Base-by-base conservation (phyloP, 1,139 yeast genomes). In the Kodamaea suecica region DNA sequence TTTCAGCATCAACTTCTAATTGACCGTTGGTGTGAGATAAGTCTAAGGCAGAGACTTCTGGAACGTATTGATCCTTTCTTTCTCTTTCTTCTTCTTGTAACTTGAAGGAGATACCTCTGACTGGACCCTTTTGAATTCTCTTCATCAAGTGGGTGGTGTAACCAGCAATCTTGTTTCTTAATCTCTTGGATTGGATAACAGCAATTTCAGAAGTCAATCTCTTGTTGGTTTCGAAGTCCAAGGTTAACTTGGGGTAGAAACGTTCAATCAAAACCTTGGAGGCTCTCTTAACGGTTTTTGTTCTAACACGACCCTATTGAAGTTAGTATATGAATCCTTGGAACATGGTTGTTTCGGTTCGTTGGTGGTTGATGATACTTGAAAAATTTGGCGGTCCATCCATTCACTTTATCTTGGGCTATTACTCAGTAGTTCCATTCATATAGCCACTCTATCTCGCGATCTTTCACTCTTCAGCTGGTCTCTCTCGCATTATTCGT, bases 1-100 rank as follows among this genome's bases (percentile, higher is more conserved):
- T 92, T 77, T 90, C 97, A 68, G 86, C 79, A 74, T 94, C 99
- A 69, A 94, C 95, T 76, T 87, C 94, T 72, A 94, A 86, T 68
- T 85, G 94, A 70, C 90, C 90, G 76, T 87, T 87, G 71, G 88
- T 80, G 85, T 87, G 90, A 59, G 95, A 82, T 70, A 90, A 84
- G 79, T 90, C 97, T 73, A 94, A 86, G 71, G 98, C 99, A 70
- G 98, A 94, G 66, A 90, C 95, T 73, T 90, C 97, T 76, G 99
- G 99, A 65, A 94, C 98, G 77, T 90, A 94, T 80, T 94, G 98
- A 76, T 94, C 99, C 80, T 94, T 92, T 81, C 98, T 86, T 80
- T 94, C 99, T 84, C 98, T 92, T 83, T 94, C 99, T 79, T 92
- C 99, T 80, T 92, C 99, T 82, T 92, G 99, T 69, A 92, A 87